Percentiles rank a stretch among this genome's conserved stretches.
phyloP scores from a whole-genome alignment of 441 rosid species.

The Populus hybrid region DNA sequence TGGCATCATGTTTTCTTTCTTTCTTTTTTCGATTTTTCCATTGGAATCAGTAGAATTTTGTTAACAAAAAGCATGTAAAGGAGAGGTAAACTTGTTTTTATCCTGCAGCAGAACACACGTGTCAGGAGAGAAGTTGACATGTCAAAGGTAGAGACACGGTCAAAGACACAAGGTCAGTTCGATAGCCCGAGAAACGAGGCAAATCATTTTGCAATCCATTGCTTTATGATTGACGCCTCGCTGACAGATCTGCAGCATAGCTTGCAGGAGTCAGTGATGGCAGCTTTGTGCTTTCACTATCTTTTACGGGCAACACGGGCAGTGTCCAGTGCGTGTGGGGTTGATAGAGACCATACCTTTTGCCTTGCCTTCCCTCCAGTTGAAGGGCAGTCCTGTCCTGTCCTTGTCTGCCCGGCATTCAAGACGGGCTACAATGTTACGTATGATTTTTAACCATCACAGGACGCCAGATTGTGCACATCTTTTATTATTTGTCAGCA shows the following conservation, averaged over 20 bases:
- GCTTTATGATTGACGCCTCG: slow-evolving; percentile 67
- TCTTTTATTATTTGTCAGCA: neutral
- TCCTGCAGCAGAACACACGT: slow-evolving; percentile 22
- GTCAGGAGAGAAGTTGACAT: slow-evolving; percentile 31
- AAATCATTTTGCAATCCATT: slow-evolving; percentile 62
- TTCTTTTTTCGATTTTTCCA: neutral
- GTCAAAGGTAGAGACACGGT: slow-evolving; percentile 26
- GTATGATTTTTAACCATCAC: neutral
- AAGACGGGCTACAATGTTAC: slow-evolving; percentile 20
- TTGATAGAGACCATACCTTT: slow-evolving; percentile 42
- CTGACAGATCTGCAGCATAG: slow-evolving; percentile 36
- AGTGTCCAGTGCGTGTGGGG: neutral
- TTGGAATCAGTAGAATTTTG: neutral
- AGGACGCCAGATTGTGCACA: neutral
- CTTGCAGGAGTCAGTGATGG: slow-evolving; percentile 15
- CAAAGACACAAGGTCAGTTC: slow-evolving; percentile 33
- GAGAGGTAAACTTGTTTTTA: neutral
- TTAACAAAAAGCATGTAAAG: slow-evolving; percentile 16
- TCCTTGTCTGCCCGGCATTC: slow-evolving; percentile 41
- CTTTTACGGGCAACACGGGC: slow-evolving; percentile 24
- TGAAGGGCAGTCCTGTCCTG: slow-evolving; percentile 35
- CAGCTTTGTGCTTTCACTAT: slow-evolving; percentile 36
- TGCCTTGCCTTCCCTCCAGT: neutral
- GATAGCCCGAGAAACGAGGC: slow-evolving; percentile 24
- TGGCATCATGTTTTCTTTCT: slow-evolving; percentile 11